Base-by-base conservation (phyloP, 169 alveolate species). In the Theileria annulata region DNA sequence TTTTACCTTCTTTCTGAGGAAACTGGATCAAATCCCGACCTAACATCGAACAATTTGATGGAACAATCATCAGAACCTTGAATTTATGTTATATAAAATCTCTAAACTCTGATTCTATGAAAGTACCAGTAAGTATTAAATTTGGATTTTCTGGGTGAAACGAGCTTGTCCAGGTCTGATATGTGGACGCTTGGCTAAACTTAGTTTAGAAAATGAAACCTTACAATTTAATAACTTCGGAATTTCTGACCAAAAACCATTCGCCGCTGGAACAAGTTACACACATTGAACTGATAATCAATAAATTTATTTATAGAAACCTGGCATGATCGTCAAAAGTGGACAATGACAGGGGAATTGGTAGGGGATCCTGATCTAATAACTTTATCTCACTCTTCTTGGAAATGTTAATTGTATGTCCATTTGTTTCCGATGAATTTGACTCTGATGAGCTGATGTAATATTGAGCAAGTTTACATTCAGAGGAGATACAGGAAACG, bases 101-200 rank as follows among this genome's bases (percentile, higher is more conserved):
- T 4, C 33, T 8, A 58, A 58, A 4, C 3, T 19, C 5, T 27
- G 73, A 37, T 35, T 67, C 27, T 5, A 2, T 10, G 3, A 1
- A 17, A 5, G 27, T 12, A 28, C 23, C 19, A 35, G 8, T 35
- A 35, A 8, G 47, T 35, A 81, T n/a, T 6, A 81, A 23, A 64
- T 81, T 81, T 2, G 75, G 17, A 28, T 81, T 71, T 48, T 25
- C 73, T 15, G 88, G 83, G 5, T 74, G 80, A 54, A 81, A 81
- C 2, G 75, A 21, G 42, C 85, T 81, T 13, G 35, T 81, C 88
- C 88, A 81, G 31, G 84, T 67, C 64, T 81, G 85, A 47, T 73
- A 30, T 10, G 73, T 64, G 31, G 64, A 83, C 12, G 88, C 83
- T 25, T 42, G 21, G 85, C 88, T 79, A 28, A 30, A 19, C 51